Evolutionary conservation across 2,329 filamentous ascomycete genomes (phyloP).

Genomic region (Aspergillus tanneri): DNA sequence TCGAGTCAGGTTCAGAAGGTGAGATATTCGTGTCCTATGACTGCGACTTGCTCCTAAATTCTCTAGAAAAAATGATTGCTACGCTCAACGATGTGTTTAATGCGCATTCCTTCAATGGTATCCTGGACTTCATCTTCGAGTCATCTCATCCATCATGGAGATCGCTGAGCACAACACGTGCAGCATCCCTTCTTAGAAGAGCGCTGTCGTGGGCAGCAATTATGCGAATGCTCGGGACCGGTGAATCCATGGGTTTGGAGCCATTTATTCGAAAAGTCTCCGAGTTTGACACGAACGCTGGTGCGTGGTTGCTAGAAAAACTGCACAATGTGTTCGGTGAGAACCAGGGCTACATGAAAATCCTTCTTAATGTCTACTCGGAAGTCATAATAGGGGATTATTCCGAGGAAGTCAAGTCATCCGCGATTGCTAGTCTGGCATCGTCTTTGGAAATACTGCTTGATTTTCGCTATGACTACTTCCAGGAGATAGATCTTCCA

Average conservation of each 20-base stretch:
- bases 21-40: background rate
- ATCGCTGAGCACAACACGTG: conserved; percentile 30
- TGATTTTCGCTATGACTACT: conserved; percentile 14
- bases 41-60: conserved; percentile 1
- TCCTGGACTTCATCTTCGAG: conserved; percentile 28
- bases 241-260: conserved; percentile 19
- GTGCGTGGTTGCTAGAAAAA: conserved; percentile 36
- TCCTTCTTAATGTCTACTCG: conserved; percentile 31
- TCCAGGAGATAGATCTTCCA: conserved; percentile 27
- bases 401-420: conserved; percentile 28
- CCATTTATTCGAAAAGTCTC: conserved; percentile 28
- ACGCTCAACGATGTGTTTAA: conserved; percentile 26
- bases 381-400: conserved; percentile 29
- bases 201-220: conserved; percentile 33
- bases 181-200: conserved; percentile 38
- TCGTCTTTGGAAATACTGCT: conserved; percentile 31
- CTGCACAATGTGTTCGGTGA: conserved; percentile 27
- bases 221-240: conserved; percentile 25
- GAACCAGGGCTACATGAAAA: conserved; percentile 22
- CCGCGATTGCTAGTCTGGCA: conserved; percentile 36
- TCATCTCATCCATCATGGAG: conserved; percentile 26
- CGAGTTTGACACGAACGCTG: conserved; percentile 34
- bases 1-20: conserved; percentile 34
- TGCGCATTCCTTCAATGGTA: conserved; percentile 29
- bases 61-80: conserved; percentile 17